phyloP scores from a whole-genome alignment of 2,329 filamentous ascomycete species.

The Grosmannia clavigera region DNA sequence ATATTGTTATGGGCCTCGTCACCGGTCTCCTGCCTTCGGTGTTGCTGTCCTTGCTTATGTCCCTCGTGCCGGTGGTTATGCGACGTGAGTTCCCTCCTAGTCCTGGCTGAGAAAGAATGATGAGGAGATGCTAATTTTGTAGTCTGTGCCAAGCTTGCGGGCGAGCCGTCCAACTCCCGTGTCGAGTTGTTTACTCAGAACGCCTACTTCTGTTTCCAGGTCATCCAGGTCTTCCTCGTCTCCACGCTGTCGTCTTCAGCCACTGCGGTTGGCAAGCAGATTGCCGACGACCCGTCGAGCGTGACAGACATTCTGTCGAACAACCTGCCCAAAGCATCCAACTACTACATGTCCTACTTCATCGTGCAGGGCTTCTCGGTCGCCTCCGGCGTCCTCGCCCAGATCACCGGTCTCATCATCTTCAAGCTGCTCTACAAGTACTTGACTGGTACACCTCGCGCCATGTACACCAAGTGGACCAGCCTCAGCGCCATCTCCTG shows the following conservation, averaged over 20 bases:
- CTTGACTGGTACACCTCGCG: slow-evolving; percentile 65
- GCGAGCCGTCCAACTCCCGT: slow-evolving; percentile 65
- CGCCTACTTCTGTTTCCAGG: slow-evolving; percentile 80
- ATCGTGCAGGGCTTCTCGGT: slow-evolving; percentile 80
- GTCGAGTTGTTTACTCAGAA: slow-evolving; percentile 86
- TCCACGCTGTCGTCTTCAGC: slow-evolving; percentile 73
- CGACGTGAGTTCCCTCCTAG: slow-evolving; percentile 41
- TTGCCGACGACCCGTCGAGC: slow-evolving; percentile 48
- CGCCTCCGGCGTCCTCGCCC: slow-evolving; percentile 61
- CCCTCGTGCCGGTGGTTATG: slow-evolving; percentile 71
- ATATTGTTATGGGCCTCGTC: slow-evolving; percentile 63
- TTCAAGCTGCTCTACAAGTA: slow-evolving; percentile 63
- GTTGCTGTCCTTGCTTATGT: slow-evolving; percentile 71
- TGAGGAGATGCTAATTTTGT: neutral
- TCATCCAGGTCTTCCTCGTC: slow-evolving; percentile 78
- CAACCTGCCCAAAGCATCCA: slow-evolving; percentile 72
- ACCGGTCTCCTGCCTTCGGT: slow-evolving; percentile 75
- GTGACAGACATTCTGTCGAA: slow-evolving; percentile 55
- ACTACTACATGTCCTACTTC: slow-evolving; percentile 94
- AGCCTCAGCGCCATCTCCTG: slow-evolving; percentile 62
- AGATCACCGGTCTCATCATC: slow-evolving; percentile 57
- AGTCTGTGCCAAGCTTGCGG: slow-evolving; percentile 68
- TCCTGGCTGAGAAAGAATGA: neutral
- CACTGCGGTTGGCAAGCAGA: slow-evolving; percentile 50
- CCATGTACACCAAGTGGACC: slow-evolving; percentile 69